These are phyloP conservation scores for Termitomyces sp. DNA, from an alignment of 768 basidiomycete genomes.

Conservation along the genomic window DNA sequence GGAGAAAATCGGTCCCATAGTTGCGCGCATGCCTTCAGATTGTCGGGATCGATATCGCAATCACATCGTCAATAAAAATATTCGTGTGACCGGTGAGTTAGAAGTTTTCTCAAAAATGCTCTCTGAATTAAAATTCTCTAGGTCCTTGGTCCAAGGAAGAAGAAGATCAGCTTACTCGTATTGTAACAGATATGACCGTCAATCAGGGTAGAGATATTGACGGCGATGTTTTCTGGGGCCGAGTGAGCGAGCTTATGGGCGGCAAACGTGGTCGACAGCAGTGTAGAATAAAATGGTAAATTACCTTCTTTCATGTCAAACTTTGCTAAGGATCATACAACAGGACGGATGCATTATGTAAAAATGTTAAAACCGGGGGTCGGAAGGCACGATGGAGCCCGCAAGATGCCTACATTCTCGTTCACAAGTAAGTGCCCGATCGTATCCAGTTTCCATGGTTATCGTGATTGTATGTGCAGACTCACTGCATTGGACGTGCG, in stretches of 20 bases:
- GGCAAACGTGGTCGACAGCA: slow-evolving; percentile 73
- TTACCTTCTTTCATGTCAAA: neutral
- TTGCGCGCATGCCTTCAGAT: slow-evolving; percentile 73
- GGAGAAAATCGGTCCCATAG: slow-evolving; percentile 67
- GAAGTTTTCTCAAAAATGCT: neutral
- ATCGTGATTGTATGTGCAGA: slow-evolving; percentile 28
- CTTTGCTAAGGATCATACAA: neutral
- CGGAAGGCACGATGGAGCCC: slow-evolving; percentile 67
- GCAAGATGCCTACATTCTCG: slow-evolving; percentile 73
- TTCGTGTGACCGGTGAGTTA: slow-evolving; percentile 49
- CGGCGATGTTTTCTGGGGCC: slow-evolving; percentile 80
- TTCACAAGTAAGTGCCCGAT: slow-evolving; percentile 59
- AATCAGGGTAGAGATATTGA: slow-evolving; percentile 69
- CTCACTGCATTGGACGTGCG: slow-evolving; percentile 68
- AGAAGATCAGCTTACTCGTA: slow-evolving; percentile 65
- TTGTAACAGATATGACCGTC: slow-evolving; percentile 72
- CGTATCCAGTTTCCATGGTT: neutral
- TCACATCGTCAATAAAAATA: slow-evolving; percentile 64
- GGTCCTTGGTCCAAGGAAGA: slow-evolving; percentile 77
- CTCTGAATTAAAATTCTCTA: slow-evolving; percentile 15
- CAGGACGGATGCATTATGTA: slow-evolving; percentile 75
- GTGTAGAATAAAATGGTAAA: slow-evolving; percentile 83
- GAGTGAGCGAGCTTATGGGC: slow-evolving; percentile 73
- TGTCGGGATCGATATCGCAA: slow-evolving; percentile 86
- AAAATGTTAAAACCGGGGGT: slow-evolving; percentile 68